Conservation (phyloP, 257 asterid species). For the Mentha longifolia region DNA sequence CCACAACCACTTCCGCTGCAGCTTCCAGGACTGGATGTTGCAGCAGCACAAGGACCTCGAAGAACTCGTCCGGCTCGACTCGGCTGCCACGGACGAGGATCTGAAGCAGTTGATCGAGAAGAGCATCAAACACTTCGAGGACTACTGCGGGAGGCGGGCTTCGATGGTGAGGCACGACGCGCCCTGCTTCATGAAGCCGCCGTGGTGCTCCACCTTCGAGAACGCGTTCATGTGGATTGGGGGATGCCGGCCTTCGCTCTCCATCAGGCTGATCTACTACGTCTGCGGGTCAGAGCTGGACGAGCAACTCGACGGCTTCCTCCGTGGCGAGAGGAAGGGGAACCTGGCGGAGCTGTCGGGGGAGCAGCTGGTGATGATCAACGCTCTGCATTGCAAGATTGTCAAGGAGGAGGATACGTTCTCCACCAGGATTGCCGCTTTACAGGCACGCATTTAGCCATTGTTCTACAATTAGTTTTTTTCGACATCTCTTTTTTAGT, state of each 20-base stretch:
- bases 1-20: constrained; percentile 5
- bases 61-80: constrained; percentile 28
- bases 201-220: constrained; percentile 10
- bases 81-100: background rate
- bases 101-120: constrained; percentile 26
- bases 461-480: background rate
- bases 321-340: constrained; percentile 3
- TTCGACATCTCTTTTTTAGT: too few species aligned
- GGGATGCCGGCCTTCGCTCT: constrained; percentile 12
- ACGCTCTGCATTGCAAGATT: background rate
- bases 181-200: background rate
- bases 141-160: constrained; percentile 29
- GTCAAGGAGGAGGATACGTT: background rate
- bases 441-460: background rate
- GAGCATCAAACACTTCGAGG: constrained; percentile 47
- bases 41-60: constrained; percentile 42
- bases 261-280: constrained; percentile 12
- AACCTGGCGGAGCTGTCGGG: background rate
- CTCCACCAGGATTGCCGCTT: constrained; percentile 27
- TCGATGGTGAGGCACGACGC: background rate
- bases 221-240: constrained; percentile 15
- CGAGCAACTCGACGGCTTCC: constrained; percentile 8
- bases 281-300: background rate
- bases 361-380: background rate
- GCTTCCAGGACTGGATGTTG: constrained; percentile 42